Evolutionary conservation across 371 early-diverging fungal genomes (phyloP).

Genomic region (Mortierella sp.): DNA sequence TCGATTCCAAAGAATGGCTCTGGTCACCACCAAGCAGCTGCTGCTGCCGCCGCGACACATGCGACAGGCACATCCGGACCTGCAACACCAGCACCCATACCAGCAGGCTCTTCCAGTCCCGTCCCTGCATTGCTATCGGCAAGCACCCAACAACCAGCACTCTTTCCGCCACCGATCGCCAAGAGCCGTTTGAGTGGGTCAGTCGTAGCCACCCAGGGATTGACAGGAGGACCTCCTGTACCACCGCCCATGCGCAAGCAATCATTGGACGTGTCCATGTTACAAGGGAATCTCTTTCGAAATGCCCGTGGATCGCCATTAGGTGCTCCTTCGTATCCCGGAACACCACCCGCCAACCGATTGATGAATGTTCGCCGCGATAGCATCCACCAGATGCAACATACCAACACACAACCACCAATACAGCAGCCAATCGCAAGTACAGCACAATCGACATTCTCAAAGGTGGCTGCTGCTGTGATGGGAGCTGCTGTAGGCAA

Average conservation of each 20-base stretch:
- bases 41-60: too few species aligned
- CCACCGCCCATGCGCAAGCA: constrained; percentile 14
- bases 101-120: not conserved
- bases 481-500: constrained; percentile 33
- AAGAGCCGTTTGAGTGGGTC: constrained; percentile 16
- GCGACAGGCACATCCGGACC: too few species aligned
- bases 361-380: too few species aligned
- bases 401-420: too few species aligned
- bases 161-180: constrained; percentile 17
- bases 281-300: constrained; percentile 12
- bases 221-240: not conserved
- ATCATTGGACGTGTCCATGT: constrained; percentile 10
- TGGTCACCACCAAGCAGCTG: constrained; percentile 9
- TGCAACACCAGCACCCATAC: not conserved
- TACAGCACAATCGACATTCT: constrained; percentile 23
- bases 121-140: not conserved
- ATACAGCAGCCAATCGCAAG: constrained; percentile 2
- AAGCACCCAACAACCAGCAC: not conserved
- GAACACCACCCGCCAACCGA: too few species aligned
- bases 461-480: constrained; percentile 37
- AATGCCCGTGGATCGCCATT: too few species aligned
- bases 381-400: not conserved
- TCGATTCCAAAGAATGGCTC: constrained; percentile 15
- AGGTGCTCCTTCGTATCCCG: too few species aligned
- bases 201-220: too few species aligned